phyloP scores from a whole-genome alignment of 441 rosid species.

The Pelargonium cotyledonis region DNA sequence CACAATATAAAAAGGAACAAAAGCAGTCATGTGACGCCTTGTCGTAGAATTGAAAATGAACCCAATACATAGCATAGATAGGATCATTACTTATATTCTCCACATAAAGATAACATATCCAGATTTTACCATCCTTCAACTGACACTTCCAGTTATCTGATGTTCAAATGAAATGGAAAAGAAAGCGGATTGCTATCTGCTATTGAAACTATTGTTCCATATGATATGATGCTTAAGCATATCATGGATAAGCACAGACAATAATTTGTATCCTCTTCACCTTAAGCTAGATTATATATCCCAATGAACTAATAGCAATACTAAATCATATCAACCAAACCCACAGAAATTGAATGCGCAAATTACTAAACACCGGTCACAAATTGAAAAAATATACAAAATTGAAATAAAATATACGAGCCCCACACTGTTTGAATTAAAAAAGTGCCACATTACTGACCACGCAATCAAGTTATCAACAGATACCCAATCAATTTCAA shows the following conservation, averaged over 20 bases:
- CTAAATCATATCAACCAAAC: background rate
- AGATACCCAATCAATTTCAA: too few relatives aligned
- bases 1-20: background rate
- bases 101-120: background rate
- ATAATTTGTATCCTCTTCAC: background rate
- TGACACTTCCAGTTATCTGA: too few relatives aligned
- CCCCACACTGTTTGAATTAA: too few relatives aligned
- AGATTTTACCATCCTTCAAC: background rate
- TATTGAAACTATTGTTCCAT: background rate
- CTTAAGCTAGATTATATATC: background rate
- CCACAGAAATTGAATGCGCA: background rate
- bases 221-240: background rate
- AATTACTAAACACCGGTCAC: background rate
- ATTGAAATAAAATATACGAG: background rate
- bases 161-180: too few relatives aligned
- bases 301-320: background rate
- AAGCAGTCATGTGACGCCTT: background rate
- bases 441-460: background rate
- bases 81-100: background rate
- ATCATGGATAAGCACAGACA: background rate
- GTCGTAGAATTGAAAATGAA: background rate
- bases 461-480: background rate
- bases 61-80: background rate
- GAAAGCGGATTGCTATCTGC: background rate
- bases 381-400: background rate